phyloP scores from a whole-genome alignment of 2,329 filamentous ascomycete genomes.

The Diaporthe helianthi region DNA sequence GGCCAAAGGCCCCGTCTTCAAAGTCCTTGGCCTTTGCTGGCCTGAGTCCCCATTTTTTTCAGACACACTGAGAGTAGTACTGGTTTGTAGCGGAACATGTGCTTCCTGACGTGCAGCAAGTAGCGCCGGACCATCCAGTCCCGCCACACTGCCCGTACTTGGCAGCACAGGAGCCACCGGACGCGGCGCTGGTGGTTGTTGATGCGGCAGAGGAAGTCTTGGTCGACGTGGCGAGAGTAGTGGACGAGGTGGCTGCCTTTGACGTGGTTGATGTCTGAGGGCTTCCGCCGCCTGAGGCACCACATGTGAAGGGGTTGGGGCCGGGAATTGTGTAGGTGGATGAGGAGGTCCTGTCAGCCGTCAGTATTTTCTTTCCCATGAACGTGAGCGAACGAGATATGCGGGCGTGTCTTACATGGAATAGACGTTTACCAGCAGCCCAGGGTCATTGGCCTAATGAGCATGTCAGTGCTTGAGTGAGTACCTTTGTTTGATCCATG shows the following conservation, averaged over 20 bases:
- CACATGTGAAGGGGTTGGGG: conserved; percentile 20
- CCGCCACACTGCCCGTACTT: conserved; percentile 36
- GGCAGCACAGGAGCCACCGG: not conserved
- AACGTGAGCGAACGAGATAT: accelerated
- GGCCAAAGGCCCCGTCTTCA: no score
- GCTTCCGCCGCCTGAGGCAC: not conserved
- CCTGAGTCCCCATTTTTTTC: not conserved
- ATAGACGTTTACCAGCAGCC: conserved; percentile 30
- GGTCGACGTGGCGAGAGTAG: conserved; percentile 8
- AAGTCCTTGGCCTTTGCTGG: no score
- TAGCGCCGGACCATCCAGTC: conserved; percentile 36
- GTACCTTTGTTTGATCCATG: no score
- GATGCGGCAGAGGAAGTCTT: conserved; percentile 4
- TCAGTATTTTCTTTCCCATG: not conserved
- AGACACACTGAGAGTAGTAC: conserved; percentile 39
- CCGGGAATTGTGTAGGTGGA: conserved; percentile 27
- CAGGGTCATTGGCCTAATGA: conserved; percentile 23
- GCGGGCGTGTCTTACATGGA: conserved; percentile 10
- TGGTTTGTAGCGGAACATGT: conserved; percentile 36
- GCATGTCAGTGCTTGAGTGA: not conserved
- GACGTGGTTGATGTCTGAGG: not conserved
- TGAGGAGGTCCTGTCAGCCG: conserved; percentile 12
- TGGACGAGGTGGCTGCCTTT: conserved; percentile 1
- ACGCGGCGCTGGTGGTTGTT: not conserved
- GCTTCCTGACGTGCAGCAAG: conserved; percentile 36